Base-by-base conservation (phyloP, 371 early-diverging fungal species). In the Catenaria anguillulae region DNA sequence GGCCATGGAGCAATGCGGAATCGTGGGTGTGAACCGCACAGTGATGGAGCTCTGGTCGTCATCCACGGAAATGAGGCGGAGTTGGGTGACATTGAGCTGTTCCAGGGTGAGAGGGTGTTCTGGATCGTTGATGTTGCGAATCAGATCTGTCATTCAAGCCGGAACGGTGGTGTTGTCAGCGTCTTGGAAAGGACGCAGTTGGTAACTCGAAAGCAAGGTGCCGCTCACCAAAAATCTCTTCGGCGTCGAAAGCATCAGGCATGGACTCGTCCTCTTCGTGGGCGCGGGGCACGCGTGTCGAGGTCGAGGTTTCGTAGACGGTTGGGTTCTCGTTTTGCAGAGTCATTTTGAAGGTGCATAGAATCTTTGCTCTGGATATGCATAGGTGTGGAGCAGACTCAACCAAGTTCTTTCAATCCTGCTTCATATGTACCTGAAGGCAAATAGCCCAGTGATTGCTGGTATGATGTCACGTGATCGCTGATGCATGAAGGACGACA, bases 1-100 rank as follows among this genome's bases (percentile, higher is more conserved):
- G 17, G 98, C 99, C 98, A 99, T 97, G 26, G 94, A 93, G 75
- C 99, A 99, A 74, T 99, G 99, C 50, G 99, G 99, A 68, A 99
- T 99, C 4, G 99, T 99, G 1, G 99, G 99, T 13, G 92, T 93
- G 69, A 99, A 90, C 68, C 84, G 82, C 60, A 93, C 87, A 17
- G 75, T 64, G 26, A 94, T 75, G 52, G 71, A 78, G 71, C 77
- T 84, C 35, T 64, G 63, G 6, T 75, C 74, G 67, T 88, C 81
- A 64, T 85, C 81, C 4, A 96, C 90, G 19, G 69, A 62, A 63
- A 97, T 84, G 67, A 90, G 92, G 36, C 89, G 87, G 56, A 77
- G 72, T 67, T 89, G 91, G 31, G 90, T 82, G 19, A 97, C 94
- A 71, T 92, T 90, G 42, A 95, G 83, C 70, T 95, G 93, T 71